Evolutionary conservation across 1,139 yeast species (phyloP).

Genomic region (Pichia sp.): DNA sequence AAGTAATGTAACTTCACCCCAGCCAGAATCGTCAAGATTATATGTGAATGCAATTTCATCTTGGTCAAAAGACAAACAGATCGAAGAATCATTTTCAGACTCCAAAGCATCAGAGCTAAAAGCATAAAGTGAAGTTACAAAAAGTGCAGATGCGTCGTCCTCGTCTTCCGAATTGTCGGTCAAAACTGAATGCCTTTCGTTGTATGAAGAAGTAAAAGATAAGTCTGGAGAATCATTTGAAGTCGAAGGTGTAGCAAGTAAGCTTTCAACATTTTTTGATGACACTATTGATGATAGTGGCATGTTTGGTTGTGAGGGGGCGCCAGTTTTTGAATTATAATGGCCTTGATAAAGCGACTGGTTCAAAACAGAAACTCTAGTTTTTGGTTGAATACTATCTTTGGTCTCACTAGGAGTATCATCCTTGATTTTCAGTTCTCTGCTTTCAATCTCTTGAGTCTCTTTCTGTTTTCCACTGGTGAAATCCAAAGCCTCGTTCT

Average conservation of each 20-base stretch:
- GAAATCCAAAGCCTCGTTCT: constrained; percentile 15
- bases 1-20: constrained; percentile 91
- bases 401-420: neutral
- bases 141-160: constrained; percentile 34
- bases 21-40: constrained; percentile 86
- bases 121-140: constrained; percentile 67
- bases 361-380: constrained; percentile 28
- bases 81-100: constrained; percentile 62
- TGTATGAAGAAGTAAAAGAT: constrained; percentile 5
- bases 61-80: constrained; percentile 77
- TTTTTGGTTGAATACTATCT: constrained; percentile 12
- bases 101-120: constrained; percentile 70
- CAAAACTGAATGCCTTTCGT: neutral
- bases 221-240: neutral
- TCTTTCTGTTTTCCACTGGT: neutral
- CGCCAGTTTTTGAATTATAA: constrained; percentile 17
- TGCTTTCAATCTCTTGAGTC: neutral
- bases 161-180: constrained; percentile 14
- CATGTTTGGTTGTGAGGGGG: constrained; percentile 4
- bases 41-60: constrained; percentile 85
- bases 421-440: neutral
- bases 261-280: neutral
- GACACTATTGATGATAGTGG: neutral
- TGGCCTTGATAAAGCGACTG: constrained; percentile 25
- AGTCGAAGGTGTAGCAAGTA: neutral